phyloP scores from a whole-genome alignment of 148 eudicot species.

The Silene latifolia region DNA sequence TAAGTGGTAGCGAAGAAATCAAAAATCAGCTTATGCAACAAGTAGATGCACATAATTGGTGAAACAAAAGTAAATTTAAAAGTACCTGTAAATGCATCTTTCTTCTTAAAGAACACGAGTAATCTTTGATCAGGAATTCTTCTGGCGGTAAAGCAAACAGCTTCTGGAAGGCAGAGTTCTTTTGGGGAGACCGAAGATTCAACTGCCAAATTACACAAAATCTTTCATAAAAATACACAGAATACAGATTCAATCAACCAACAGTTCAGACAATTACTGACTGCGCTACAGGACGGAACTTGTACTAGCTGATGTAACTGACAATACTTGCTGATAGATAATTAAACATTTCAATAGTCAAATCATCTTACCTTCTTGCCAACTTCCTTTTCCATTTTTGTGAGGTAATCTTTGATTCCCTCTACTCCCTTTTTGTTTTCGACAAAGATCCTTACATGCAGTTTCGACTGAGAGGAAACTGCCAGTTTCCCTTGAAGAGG shows the following conservation, averaged over 20 bases:
- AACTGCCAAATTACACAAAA: constrained; percentile 49
- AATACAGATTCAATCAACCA: not conserved
- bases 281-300: not conserved
- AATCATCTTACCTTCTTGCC: constrained; percentile 67
- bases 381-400: constrained; percentile 86
- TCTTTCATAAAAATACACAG: not conserved
- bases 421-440: constrained; percentile 87
- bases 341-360: not conserved
- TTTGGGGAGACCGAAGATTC: constrained; percentile 76
- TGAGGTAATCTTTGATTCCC: constrained; percentile 65
- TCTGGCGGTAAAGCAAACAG: constrained; percentile 75
- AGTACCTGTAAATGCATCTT: constrained; percentile 81
- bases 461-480: constrained; percentile 63
- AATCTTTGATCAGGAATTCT: constrained; percentile 89
- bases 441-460: constrained; percentile 82
- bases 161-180: constrained; percentile 79
- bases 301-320: not conserved
- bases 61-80: not conserved
- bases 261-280: not conserved
- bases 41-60: not conserved
- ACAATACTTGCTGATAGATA: not conserved
- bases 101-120: constrained; percentile 66
- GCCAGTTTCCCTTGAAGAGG: constrained; percentile 82
- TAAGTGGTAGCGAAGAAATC: not conserved
- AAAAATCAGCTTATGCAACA: not conserved